Conservation (phyloP, 306 rosid genomes). For the Dicorynia guianensis region DNA sequence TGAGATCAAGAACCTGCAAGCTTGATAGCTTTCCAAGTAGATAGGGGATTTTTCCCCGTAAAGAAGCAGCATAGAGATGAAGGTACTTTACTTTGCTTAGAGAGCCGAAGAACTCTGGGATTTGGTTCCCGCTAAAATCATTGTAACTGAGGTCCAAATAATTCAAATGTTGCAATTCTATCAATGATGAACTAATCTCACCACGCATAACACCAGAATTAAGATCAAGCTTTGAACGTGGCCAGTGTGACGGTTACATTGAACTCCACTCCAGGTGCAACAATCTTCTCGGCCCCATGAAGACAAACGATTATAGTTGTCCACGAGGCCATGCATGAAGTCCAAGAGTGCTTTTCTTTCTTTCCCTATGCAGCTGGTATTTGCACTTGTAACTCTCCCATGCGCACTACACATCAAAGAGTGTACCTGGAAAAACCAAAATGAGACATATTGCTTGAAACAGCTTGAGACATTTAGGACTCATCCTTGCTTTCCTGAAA, state of each 20-base stretch:
- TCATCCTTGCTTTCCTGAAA: background rate
- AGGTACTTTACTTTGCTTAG: constrained; percentile 18
- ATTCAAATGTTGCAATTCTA: constrained; percentile 16
- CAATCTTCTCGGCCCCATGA: background rate
- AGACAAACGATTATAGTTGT: background rate
- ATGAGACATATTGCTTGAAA: background rate
- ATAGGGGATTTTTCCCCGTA: constrained; percentile 16
- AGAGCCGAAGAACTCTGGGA: constrained; percentile 39
- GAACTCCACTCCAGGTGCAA: background rate
- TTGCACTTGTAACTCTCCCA: background rate
- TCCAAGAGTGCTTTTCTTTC: background rate
- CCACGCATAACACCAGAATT: background rate
- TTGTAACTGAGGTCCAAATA: constrained; percentile 17
- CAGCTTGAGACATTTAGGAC: background rate
- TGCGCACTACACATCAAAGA: background rate
- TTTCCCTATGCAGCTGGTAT: background rate
- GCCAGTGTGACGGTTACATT: background rate
- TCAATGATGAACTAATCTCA: constrained; percentile 28
- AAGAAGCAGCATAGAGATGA: background rate
- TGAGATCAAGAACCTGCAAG: background rate
- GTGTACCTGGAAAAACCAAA: background rate
- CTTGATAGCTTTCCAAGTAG: constrained; percentile 40
- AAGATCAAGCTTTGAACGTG: background rate
- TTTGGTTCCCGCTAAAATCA: background rate
- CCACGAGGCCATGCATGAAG: background rate